Evolutionary conservation across 225 moss, liverwort and hornwort genomes (phyloP).

Genomic region (Pseudisothecium myosuroides): DNA sequence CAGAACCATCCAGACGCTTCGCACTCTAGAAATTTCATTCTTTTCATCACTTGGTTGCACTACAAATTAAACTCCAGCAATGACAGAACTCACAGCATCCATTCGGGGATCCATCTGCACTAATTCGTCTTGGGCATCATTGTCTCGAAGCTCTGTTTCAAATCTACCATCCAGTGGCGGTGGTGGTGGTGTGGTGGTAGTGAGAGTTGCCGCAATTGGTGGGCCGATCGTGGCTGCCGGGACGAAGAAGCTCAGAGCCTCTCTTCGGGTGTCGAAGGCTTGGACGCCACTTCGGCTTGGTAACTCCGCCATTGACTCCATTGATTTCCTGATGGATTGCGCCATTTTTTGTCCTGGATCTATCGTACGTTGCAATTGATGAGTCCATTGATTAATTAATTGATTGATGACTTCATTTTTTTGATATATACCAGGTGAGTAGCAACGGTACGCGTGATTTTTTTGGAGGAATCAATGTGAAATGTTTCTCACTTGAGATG

Average conservation of each 20-base stretch:
- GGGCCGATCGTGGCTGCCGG: neutral
- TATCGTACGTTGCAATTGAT: neutral
- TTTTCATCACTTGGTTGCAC: neutral
- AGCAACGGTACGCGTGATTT: no score
- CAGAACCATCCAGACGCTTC: neutral
- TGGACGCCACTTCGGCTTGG: neutral
- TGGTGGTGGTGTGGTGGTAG: neutral
- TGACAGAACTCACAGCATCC: neutral
- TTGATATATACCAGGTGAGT: neutral
- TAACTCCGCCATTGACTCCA: neutral
- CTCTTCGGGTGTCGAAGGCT: neutral
- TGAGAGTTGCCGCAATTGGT: neutral
- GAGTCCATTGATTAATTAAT: neutral
- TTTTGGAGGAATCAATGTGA: neutral
- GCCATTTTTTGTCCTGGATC: neutral
- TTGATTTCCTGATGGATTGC: neutral
- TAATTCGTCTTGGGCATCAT: neutral
- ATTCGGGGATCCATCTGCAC: neutral
- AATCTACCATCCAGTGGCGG: neutral
- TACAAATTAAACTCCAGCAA: neutral
- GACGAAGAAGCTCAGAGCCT: neutral
- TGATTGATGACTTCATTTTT: neutral
- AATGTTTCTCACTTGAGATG: neutral
- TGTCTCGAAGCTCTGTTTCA: neutral
- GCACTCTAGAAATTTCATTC: neutral